Base-by-base conservation (phyloP, 768 basidiomycete genomes). In the Podaxis sp. region DNA sequence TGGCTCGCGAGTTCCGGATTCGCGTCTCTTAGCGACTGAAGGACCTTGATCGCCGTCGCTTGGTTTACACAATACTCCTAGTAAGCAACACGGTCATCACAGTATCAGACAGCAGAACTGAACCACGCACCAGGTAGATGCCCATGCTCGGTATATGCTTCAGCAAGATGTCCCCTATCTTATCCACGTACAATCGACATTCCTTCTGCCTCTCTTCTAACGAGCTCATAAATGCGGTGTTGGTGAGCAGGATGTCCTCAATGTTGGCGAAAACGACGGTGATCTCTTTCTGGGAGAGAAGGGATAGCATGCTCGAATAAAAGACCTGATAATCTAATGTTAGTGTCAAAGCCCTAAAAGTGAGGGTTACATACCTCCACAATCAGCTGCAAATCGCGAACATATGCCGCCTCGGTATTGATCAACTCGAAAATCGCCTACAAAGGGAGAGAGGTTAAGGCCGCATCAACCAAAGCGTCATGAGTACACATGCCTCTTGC, bases 401-500 rank as follows among this genome's bases (percentile, higher is more conserved):
- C 94, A 69, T 97, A 99, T 0, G 91, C 85, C 7, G 80, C 82
- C 73, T 99, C 96, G 0, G 96, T 98, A 5, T 83, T 82, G 66
- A 98, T 96, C 57, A 98, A 81, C 75, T 99, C 96, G 67, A 98
- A 98, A 56, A 97, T 96, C 0, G 93, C 90, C 88, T 91, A 66
- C 37, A 13, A 56, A 49, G 19, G 8, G 24, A 36, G 11, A 49
- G 47, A 11, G 9, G 49, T 36, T 8, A 57, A 57, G 54, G 6
- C 46, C 63, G n/a, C 33, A 19, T 27, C 54, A 19, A 46, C 27
- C 36, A 37, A 19, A 51, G 33, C 29, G 22, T 19, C 22, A 12
- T 17, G 15, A 1, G 55, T 6, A 43, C 2, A 60, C 76, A 57
- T 64, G 89, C 90, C 80, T 98, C 96, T 75, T 98, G 96, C 58